Evolutionary conservation across 2,329 filamentous ascomycete genomes (phyloP).

Genomic region (Didymella exigua): DNA sequence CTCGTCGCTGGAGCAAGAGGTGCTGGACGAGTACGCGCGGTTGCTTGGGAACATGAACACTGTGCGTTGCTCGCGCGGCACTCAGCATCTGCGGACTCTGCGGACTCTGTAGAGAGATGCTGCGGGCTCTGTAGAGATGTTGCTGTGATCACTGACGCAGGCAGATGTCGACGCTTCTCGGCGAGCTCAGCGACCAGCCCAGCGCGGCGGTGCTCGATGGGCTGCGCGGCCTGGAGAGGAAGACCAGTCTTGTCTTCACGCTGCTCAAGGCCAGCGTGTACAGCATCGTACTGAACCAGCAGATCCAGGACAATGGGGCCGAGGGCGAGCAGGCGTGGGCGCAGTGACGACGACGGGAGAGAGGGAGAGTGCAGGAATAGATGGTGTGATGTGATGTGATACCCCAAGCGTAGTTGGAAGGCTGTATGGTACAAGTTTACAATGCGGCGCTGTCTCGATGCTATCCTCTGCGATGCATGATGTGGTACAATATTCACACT

Average conservation of each 20-base stretch:
- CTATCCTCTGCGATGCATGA: not conserved
- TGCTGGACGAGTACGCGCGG: constrained; percentile 90
- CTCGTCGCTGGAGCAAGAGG: constrained; percentile 85
- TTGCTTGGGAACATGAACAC: constrained; percentile 90
- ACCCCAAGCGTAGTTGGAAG: constrained; percentile 2
- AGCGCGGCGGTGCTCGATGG: constrained; percentile 81
- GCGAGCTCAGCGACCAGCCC: constrained; percentile 67
- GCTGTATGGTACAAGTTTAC: not conserved
- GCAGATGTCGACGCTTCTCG: constrained; percentile 64
- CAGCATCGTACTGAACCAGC: constrained; percentile 97
- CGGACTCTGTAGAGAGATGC: too few species aligned
- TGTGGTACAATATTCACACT: not conserved
- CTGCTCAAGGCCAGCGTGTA: constrained; percentile 97
- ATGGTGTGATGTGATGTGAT: constrained; percentile 1
- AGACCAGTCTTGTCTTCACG: constrained; percentile 94
- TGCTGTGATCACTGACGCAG: not conserved
- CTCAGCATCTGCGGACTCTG: too few species aligned
- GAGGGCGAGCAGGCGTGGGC: constrained; percentile 35
- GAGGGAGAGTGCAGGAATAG: not conserved
- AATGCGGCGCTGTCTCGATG: too few species aligned
- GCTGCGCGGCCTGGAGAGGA: constrained; percentile 85
- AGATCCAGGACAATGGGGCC: constrained; percentile 54
- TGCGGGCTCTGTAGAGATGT: too few species aligned
- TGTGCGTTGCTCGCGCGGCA: constrained; percentile 62
- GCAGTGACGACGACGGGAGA: not conserved